Conservation (phyloP, 2,329 filamentous ascomycete species). For the Aspergillus aculeatus region DNA sequence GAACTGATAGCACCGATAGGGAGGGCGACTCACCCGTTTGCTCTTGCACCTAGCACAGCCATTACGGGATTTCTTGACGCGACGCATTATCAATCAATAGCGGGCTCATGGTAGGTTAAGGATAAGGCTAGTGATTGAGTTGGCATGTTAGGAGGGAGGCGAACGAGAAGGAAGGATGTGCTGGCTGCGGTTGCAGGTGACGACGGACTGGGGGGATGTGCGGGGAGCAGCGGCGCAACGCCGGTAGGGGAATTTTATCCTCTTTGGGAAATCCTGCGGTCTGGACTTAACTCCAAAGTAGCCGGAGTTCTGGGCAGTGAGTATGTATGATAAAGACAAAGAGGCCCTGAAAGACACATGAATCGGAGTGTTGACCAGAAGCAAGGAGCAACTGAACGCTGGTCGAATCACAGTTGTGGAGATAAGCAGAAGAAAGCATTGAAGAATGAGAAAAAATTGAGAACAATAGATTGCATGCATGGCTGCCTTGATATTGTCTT, state of each 20-base stretch:
- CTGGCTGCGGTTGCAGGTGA: background rate
- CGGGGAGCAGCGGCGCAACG: background rate
- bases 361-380: too few species aligned
- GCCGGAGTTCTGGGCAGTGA: background rate
- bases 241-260: constrained; percentile 5
- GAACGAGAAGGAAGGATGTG: background rate
- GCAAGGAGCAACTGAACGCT: background rate
- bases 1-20: constrained; percentile 3
- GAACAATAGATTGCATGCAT: constrained; percentile 19
- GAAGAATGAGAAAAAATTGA: constrained; percentile 1
- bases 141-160: background rate
- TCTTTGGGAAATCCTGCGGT: constrained; percentile 11
- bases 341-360: background rate
- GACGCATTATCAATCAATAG: constrained; percentile 43
- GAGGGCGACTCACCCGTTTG: constrained; percentile 32
- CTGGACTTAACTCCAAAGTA: background rate
- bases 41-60: constrained; percentile 44
- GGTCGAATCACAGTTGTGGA: background rate
- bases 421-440: background rate
- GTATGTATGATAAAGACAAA: background rate
- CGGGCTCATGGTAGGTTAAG: constrained; percentile 28
- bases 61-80: constrained; percentile 44
- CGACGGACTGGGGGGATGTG: background rate
- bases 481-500: constrained; percentile 27
- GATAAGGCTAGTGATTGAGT: constrained; percentile 28